A percentile compares a stretch with the other conserved stretches of the same genome.
Conservation (phyloP, 129 eudicot genomes). For the Lactuca sativa region DNA sequence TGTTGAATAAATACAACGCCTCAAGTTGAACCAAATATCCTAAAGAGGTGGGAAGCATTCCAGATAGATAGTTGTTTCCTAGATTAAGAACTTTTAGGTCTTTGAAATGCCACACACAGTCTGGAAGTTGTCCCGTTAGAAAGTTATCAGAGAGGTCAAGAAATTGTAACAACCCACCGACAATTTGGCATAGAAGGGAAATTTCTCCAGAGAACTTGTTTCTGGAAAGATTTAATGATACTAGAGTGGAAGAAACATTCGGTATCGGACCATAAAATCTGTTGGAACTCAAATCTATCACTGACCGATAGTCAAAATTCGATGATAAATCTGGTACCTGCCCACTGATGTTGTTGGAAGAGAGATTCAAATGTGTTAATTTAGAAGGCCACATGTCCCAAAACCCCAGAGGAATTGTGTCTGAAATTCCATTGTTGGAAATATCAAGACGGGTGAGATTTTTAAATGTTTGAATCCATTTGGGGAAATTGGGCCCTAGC, state of each 20-base stretch:
- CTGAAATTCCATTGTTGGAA: too few species aligned
- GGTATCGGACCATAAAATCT: neutral
- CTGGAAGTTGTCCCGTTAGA: slow-evolving; percentile 27
- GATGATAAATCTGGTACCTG: slow-evolving; percentile 3
- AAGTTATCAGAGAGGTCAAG: slow-evolving; percentile 38
- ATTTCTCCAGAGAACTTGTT: neutral
- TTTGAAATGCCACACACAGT: slow-evolving; percentile 12
- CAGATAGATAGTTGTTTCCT: slow-evolving; percentile 27
- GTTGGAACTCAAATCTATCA: slow-evolving; percentile 23
- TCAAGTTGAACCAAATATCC: neutral
- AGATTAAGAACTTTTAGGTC: slow-evolving; percentile 16
- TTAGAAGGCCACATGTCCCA: too few species aligned
- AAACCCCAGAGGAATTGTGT: too few species aligned
- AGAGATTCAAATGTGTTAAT: too few species aligned
- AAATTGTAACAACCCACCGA: neutral
- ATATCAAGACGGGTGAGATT: too few species aligned
- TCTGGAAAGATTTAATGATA: too few species aligned
- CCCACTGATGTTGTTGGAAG: slow-evolving; percentile 11
- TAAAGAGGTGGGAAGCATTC: slow-evolving; percentile 23
- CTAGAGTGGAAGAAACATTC: too few species aligned
- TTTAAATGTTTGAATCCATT: slow-evolving; percentile 36
- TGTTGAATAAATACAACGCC: slow-evolving; percentile 27
- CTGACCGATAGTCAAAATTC: neutral
- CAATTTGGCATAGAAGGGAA: slow-evolving; percentile 1
- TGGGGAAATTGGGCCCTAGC: slow-evolving; percentile 41